These are phyloP conservation scores for Favolaschia claudopus DNA, from an alignment of 768 basidiomycete genomes.

Conservation along the genomic window DNA sequence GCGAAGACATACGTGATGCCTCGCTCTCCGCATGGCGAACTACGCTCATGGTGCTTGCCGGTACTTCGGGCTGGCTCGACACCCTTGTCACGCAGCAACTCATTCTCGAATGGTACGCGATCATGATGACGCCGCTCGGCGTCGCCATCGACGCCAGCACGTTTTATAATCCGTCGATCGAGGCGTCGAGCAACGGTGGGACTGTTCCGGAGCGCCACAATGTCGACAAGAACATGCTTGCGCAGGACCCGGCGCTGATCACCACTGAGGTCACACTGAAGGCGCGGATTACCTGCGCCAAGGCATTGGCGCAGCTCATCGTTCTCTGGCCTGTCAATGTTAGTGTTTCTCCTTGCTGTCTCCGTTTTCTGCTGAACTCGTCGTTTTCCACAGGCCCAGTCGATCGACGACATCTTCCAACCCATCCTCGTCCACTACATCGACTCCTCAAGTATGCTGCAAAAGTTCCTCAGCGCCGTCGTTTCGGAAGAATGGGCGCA, in stretches of 20 bases:
- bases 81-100: conserved; percentile 62
- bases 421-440: conserved; percentile 82
- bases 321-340: conserved; percentile 73
- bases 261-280: conserved; percentile 77
- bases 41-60: conserved; percentile 64
- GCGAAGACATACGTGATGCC: conserved; percentile 78
- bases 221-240: conserved; percentile 95
- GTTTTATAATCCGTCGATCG: conserved; percentile 71
- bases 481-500: conserved; percentile 93
- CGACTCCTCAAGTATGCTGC: conserved; percentile 89
- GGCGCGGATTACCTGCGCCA: conserved; percentile 80
- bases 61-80: conserved; percentile 57
- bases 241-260: conserved; percentile 88
- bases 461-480: conserved; percentile 85
- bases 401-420: conserved; percentile 72
- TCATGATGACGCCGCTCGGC: conserved; percentile 91
- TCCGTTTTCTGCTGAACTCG: neutral
- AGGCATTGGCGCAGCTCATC: conserved; percentile 76
- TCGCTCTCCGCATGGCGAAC: conserved; percentile 79
- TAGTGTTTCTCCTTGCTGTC: conserved; percentile 29
- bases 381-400: conserved; percentile 37
- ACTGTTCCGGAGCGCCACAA: conserved; percentile 78
- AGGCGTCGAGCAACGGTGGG: conserved; percentile 47
- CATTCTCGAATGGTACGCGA: conserved; percentile 84
- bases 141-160: conserved; percentile 71